A percentile compares a stretch with the other conserved stretches of the same genome.
Evolutionary conservation across 352 stramenopile species (phyloP).

Genomic region (Globisporangium spinosum): DNA sequence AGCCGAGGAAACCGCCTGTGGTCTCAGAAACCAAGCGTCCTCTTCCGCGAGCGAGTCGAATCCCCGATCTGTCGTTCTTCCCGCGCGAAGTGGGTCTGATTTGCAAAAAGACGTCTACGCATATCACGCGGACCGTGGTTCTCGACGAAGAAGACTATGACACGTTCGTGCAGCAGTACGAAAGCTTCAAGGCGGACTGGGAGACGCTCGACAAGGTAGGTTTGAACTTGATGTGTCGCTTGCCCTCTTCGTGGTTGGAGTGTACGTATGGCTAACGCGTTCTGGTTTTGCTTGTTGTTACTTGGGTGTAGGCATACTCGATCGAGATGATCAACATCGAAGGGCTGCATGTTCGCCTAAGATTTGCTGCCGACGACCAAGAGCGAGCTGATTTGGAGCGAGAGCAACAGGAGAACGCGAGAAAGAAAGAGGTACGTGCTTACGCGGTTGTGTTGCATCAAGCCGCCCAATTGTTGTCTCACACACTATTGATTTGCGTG

Average conservation of each 20-base stretch:
- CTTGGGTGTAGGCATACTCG: conserved; percentile 33
- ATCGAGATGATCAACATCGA: conserved; percentile 51
- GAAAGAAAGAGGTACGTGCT: conserved; percentile 35
- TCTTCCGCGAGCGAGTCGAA: conserved; percentile 30
- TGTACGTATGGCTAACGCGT: background rate
- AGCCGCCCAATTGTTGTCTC: background rate
- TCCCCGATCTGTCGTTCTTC: conserved; percentile 55
- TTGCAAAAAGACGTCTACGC: conserved; percentile 44
- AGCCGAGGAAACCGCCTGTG: background rate
- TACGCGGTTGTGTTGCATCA: background rate
- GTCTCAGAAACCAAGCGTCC: conserved; percentile 17
- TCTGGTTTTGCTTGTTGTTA: background rate
- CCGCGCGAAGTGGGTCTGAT: conserved; percentile 42
- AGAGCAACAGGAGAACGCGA: conserved; percentile 21
- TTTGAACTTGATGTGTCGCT: background rate
- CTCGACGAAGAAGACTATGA: conserved; percentile 63
- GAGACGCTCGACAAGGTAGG: conserved; percentile 65
- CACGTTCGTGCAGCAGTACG: conserved; percentile 47
- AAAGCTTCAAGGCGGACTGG: conserved; percentile 50
- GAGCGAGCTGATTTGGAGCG: conserved; percentile 22
- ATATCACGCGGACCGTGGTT: conserved; percentile 51
- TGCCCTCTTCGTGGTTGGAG: background rate
- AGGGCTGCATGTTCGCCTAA: conserved; percentile 35
- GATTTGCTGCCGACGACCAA: conserved; percentile 19
- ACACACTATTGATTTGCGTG: background rate